These are phyloP conservation scores for Boletus subcaerulescens DNA, from an alignment of 768 basidiomycete species.

Conservation along the genomic window DNA sequence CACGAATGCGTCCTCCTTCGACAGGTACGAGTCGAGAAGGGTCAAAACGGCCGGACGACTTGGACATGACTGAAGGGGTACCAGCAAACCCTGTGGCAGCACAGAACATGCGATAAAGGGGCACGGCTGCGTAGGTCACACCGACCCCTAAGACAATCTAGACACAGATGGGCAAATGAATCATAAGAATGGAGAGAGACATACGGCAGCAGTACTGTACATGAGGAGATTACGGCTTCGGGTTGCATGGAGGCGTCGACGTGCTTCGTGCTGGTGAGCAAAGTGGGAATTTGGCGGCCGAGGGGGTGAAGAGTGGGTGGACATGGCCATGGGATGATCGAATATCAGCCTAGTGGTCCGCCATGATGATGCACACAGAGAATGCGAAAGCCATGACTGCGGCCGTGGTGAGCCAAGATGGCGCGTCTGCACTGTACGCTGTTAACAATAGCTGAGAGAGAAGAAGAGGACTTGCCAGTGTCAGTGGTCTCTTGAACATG, in stretches of 20 bases:
- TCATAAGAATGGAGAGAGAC: constrained; percentile 20
- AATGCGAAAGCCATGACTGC: constrained; percentile 2
- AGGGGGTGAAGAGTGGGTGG: constrained; percentile 3
- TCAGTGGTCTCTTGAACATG: neutral
- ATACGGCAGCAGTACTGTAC: constrained; percentile 81
- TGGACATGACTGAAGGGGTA: constrained; percentile 83
- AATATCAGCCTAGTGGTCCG: neutral
- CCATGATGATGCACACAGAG: neutral
- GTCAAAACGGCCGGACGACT: constrained; percentile 60
- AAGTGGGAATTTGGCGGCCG: neutral
- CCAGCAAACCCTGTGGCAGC: constrained; percentile 96
- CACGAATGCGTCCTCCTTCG: constrained; percentile 74
- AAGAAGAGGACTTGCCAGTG: too few relatives aligned
- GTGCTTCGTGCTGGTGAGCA: constrained; percentile 28
- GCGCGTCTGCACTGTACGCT: neutral
- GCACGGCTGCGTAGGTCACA: constrained; percentile 94
- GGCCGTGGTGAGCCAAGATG: neutral
- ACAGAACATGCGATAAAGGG: constrained; percentile 97
- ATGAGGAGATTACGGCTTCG: constrained; percentile 74
- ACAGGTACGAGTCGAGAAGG: constrained; percentile 82
- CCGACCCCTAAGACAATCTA: constrained; percentile 81
- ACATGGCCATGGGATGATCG: constrained; percentile 11
- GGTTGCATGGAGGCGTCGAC: constrained; percentile 47
- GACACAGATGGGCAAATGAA: constrained; percentile 27
- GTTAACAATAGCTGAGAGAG: neutral